These are phyloP conservation scores for Tetrahymena malaccensis DNA, from an alignment of 73 alveolate genomes.

Conservation along the genomic window DNA sequence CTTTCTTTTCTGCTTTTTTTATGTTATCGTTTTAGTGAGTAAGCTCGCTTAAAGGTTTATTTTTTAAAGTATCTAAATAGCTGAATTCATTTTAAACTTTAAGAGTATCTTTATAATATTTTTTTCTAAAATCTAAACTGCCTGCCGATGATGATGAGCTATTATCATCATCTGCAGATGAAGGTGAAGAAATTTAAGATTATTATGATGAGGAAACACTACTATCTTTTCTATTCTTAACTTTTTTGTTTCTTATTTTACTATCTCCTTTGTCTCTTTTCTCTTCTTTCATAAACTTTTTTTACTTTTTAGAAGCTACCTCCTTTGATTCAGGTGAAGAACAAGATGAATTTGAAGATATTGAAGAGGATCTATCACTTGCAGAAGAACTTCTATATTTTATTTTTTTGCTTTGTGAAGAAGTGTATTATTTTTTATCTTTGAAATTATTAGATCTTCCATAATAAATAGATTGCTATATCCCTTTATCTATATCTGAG, in stretches of 20 bases:
- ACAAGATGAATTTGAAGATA: not conserved
- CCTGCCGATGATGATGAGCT: not conserved
- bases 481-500: not conserved
- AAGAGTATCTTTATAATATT: not conserved
- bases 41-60: not conserved
- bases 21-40: not conserved
- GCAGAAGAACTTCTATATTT: not conserved
- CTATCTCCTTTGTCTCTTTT: not conserved
- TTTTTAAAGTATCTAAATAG: not conserved
- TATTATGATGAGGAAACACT: not conserved
- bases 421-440: not conserved
- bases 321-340: not conserved
- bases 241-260: not conserved
- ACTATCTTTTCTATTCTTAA: not conserved
- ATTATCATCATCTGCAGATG: not conserved
- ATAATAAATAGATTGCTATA: not conserved
- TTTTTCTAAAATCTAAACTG: not conserved
- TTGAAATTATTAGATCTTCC: not conserved
- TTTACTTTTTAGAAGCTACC: not conserved
- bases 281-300: not conserved
- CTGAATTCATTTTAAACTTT: not conserved
- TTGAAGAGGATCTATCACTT: not conserved
- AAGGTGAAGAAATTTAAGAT: not conserved
- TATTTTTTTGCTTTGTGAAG: not conserved
- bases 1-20: not conserved